Base-by-base conservation (phyloP, 2,329 filamentous ascomycete genomes). In the Nemania diffusa region DNA sequence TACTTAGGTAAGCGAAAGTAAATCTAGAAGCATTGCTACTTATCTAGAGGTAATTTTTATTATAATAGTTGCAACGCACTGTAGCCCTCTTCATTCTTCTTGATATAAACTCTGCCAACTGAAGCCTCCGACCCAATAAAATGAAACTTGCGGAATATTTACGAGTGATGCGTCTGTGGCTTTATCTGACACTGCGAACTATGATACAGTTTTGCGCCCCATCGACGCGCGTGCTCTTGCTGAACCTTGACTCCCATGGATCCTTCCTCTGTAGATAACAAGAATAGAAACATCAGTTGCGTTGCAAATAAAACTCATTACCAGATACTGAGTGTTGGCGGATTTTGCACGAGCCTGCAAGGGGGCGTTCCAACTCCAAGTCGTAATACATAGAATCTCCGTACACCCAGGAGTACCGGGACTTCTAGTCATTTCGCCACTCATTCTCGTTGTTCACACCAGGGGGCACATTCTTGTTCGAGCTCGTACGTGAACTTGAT, bases 371-470 rank as follows among this genome's bases (percentile, higher is more conserved):
- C 29, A 29, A 60, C 8, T 32, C 15, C 5, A 32, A 29, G 11
- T 51, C 42, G 34, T 42, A 42, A 24, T 52, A 46, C 11, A 53
- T 46, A 1, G n/a, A 26, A 29, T 24, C 29, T 44, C 29, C 17
- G 7, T 24, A 4, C 11, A 15, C 42, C 17, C 15, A 11, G 27
- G 27, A 6, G n/a, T 15, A 62, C 26, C n/a, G 3, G 9, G 34
- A 29, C 9, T 32, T 26, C 53, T 69, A 75, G 44, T 60, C 69
- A 44, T 75, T 68, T 26, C 76, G 70, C 76, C 76, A 77, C 53
- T 76, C 76, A 53, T 69, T 75, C 17, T 74, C 76, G 27, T 76
- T 74, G 65, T 71, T 75, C 29, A 77, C 69, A 5, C 72, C 75
- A 44, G 63, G 66, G 0, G 70, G 37, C 15, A 65, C 57, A 42